phyloP scores from a whole-genome alignment of 176 grass and related monocot genomes.

The Bolboschoenus planiculmis region DNA sequence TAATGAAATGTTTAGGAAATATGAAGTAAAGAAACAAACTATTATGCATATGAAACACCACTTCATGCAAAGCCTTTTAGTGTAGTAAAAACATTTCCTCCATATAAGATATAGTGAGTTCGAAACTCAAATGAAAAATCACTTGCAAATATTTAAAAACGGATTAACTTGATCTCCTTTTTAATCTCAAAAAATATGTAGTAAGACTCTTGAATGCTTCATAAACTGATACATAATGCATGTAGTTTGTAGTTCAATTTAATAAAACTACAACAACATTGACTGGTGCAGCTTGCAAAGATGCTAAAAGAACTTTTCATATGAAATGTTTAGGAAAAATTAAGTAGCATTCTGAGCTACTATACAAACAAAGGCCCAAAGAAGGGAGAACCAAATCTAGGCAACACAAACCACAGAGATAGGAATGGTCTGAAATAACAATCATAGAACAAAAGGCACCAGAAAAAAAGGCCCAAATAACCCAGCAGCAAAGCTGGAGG shows the following conservation, averaged over 20 bases:
- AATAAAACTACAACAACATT: background rate
- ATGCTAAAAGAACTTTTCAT: background rate
- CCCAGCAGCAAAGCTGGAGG: background rate
- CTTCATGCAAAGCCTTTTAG: background rate
- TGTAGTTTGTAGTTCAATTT: background rate
- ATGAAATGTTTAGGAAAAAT: background rate
- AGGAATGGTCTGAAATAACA: background rate
- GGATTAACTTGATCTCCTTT: too few species aligned
- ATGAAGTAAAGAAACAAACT: background rate
- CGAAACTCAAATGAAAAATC: too few species aligned
- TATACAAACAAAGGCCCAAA: background rate
- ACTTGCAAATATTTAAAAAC: too few species aligned
- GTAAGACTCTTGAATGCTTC: too few species aligned
- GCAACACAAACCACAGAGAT: background rate
- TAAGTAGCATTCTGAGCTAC: background rate
- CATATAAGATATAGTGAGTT: too few species aligned
- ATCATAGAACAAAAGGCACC: background rate
- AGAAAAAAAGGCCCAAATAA: background rate
- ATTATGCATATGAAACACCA: background rate
- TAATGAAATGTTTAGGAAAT: background rate
- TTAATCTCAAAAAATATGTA: too few species aligned
- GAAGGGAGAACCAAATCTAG: background rate
- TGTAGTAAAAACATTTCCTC: background rate
- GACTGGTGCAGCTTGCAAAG: background rate
- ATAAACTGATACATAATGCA: background rate